Base-by-base conservation (phyloP, 2,329 filamentous ascomycete genomes). In the Cordyceps farinosa region DNA sequence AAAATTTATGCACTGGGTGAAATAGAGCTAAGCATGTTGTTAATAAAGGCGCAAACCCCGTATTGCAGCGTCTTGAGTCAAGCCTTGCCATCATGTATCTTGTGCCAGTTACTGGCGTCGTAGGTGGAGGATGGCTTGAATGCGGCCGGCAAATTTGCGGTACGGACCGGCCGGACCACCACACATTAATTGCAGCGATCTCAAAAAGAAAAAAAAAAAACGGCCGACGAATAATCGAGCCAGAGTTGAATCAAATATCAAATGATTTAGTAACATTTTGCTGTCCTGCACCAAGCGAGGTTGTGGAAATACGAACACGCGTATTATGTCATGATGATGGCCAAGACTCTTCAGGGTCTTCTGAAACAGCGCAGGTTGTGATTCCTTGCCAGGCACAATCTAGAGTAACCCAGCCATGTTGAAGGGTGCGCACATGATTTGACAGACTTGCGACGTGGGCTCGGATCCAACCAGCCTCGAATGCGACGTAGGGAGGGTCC, bases 311-410 rank as follows among this genome's bases (percentile, higher is more conserved):
- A n/a, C 8, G 10, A 17, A 6, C 30, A 30, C 13, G 11, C 15
- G 56, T 40, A 52, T 60, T 60, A 60, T 60, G 57, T 60, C 57
- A 60, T 60, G 57, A 52, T 60, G 57, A 60, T 51, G 27, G 3
- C 13, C 47, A 51, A 60, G 47, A 52, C 29, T 60, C 27, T 13
- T 15, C 17, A 44, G 29, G 29, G 47, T n/a, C 44, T 45, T 58
- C 34, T 50, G 10, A 32, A 34, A 56, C 40, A 13, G 29, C 29
- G 27, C 45, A 56, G 27, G 40, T 44, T 17, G 30, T 42, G n/a
- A 57, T 57, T 47, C 54, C 17, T 32, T 47, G 34, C 34, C 11
- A 44, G 52, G 36, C 22, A 30, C 27, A 32, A 29, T 36, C 36
- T 7, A 15, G 4, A 45, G 30, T 38, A 36, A 29, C 42, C 55